Evolutionary conservation across 129 eudicot genomes (phyloP).

Genomic region (Oenanthe sinensis): DNA sequence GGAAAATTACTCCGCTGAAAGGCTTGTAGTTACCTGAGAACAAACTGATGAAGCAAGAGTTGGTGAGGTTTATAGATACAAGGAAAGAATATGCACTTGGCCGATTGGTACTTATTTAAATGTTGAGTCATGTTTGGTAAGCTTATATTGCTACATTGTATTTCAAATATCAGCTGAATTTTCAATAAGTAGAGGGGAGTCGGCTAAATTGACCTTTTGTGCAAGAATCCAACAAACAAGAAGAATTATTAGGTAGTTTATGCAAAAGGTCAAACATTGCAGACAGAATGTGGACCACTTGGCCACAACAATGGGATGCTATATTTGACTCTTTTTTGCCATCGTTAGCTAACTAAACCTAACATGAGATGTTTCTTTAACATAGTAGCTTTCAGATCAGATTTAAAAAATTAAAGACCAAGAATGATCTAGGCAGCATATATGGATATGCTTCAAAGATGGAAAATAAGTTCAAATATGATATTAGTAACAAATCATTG

Average conservation of each 20-base stretch:
- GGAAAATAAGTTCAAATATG: not conserved
- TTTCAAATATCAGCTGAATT: not conserved
- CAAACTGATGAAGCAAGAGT: not conserved
- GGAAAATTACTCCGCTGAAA: not conserved
- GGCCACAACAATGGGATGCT: not conserved
- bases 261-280: not conserved
- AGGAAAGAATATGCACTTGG: not conserved
- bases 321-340: not conserved
- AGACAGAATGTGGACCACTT: constrained; percentile 7
- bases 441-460: not conserved
- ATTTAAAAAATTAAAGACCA: not conserved
- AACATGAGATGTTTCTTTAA: not conserved
- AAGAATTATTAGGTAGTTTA: not conserved
- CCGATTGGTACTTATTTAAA: not conserved
- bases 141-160: not conserved
- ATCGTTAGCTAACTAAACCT: not conserved
- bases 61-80: not conserved
- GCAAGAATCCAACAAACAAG: constrained; percentile 10
- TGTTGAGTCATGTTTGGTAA: constrained; percentile 4
- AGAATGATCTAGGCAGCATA: not conserved
- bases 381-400: not conserved
- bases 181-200: not conserved
- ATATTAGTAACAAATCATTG: not conserved
- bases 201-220: constrained; percentile 5
- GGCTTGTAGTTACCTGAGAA: not conserved